Percentiles rank a stretch among this genome's conserved stretches.
Evolutionary conservation across 2,329 filamentous ascomycete species (phyloP).

Genomic region (Neoscytalidium dimidiatum): DNA sequence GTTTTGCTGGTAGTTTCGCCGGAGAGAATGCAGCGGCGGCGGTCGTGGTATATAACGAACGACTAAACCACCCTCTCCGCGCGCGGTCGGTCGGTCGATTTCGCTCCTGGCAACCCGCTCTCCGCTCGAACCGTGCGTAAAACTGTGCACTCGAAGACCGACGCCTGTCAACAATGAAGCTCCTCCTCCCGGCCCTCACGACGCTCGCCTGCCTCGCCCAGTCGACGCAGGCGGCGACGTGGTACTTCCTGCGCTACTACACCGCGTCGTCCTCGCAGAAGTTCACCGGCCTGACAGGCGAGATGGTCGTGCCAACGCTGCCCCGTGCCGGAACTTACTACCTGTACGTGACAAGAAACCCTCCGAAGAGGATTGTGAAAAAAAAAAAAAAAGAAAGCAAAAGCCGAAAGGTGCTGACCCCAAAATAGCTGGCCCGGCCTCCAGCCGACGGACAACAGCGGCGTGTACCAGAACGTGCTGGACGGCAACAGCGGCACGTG

Average conservation of each 20-base stretch:
- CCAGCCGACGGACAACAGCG: constrained; percentile 42
- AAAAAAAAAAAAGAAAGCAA: too few relatives aligned
- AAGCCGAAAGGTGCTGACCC: neutral
- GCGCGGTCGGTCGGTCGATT: neutral
- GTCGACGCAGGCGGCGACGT: constrained; percentile 20
- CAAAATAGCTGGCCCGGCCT: constrained; percentile 39
- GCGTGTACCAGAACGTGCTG: constrained; percentile 47
- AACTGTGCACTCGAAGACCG: too few relatives aligned
- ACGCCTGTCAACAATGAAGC: neutral
- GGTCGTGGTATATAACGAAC: neutral
- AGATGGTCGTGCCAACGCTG: constrained; percentile 24
- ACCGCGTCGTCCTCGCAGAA: constrained; percentile 20
- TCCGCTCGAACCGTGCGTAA: constrained; percentile 2
- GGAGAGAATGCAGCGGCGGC: neutral
- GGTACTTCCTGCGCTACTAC: constrained; percentile 26
- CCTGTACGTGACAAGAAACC: constrained; percentile 23
- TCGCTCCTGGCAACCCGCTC: constrained; percentile 15
- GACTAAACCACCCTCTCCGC: neutral
- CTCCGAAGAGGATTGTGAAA: too few relatives aligned
- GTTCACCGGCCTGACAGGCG: constrained; percentile 24
- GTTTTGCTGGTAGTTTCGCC: constrained; percentile 6
- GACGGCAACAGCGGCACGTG: constrained; percentile 44
- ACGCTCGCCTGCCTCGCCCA: neutral
- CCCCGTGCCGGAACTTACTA: constrained; percentile 40
- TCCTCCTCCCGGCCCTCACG: constrained; percentile 7